phyloP scores from a whole-genome alignment of 1,284 basidiomycete species.

The Ceratobasidium sp. region DNA sequence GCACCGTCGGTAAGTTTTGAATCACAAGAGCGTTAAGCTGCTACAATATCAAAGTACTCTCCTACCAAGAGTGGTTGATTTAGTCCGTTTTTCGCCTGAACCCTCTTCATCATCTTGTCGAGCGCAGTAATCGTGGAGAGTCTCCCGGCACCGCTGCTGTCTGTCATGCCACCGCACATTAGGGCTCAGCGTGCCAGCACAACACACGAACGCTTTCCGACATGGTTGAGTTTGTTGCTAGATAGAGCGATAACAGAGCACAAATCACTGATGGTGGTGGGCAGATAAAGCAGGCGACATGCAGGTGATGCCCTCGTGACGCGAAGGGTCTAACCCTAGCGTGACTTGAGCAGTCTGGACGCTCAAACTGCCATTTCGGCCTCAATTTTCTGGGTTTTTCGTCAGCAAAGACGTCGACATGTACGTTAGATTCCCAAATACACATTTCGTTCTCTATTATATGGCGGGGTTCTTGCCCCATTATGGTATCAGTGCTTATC shows the following conservation, averaged over 20 bases:
- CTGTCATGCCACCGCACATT: not conserved
- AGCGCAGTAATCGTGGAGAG: not conserved
- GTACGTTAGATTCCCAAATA: no score
- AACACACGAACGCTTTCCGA: not conserved
- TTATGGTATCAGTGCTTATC: no score
- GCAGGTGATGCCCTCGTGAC: no score
- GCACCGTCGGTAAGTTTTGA: not conserved
- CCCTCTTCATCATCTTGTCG: not conserved
- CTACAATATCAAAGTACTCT: conserved; percentile 14
- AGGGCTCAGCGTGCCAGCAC: not conserved
- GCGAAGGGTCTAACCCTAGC: no score
- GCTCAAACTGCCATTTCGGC: no score
- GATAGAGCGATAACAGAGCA: not conserved
- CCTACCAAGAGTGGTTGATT: not conserved
- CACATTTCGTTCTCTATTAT: no score
- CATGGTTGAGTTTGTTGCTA: not conserved
- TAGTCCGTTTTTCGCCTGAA: not conserved
- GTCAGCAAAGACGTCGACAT: no score
- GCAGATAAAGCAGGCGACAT: not conserved
- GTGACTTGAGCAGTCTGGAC: no score
- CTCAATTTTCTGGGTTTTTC: no score
- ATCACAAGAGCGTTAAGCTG: not conserved
- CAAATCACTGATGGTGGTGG: not conserved
- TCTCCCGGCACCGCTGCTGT: not conserved
- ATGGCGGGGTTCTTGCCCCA: no score